A percentile compares a stretch with the other conserved stretches of the same genome.
These are phyloP conservation scores for Rhynchospora breviuscula DNA, from an alignment of 176 grass and related monocot species.

Conservation along the genomic window DNA sequence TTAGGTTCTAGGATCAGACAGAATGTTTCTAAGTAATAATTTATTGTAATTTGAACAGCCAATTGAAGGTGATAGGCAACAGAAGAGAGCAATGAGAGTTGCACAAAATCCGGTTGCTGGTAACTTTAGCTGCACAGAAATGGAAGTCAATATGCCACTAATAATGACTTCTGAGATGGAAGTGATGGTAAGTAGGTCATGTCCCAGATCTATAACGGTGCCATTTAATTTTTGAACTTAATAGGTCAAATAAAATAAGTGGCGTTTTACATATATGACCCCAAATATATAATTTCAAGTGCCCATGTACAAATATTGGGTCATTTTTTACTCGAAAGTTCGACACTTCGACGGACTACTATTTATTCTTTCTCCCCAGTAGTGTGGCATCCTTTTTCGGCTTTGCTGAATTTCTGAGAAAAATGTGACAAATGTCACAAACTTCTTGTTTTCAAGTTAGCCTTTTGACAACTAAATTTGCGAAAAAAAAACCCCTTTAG, in stretches of 20 bases:
- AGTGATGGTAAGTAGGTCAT: constrained; percentile 31
- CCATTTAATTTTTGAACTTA: constrained; percentile 4
- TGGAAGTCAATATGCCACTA: constrained; percentile 40
- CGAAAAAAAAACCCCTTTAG: neutral
- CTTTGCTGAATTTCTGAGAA: neutral
- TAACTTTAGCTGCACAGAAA: constrained; percentile 26
- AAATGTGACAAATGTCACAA: neutral
- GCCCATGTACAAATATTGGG: neutral
- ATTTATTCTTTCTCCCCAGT: neutral
- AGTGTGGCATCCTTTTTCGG: neutral
- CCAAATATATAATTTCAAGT: neutral
- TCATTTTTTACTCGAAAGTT: neutral
- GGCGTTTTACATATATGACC: neutral
- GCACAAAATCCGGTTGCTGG: constrained; percentile 24
- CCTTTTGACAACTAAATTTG: neutral
- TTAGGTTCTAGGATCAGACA: neutral
- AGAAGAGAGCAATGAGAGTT: constrained; percentile 27
- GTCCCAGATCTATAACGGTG: neutral
- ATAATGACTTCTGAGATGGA: constrained; percentile 44
- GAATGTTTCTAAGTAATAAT: neutral
- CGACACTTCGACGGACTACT: neutral
- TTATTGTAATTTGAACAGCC: constrained; percentile 35
- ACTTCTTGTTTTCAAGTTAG: neutral
- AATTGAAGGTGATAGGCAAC: constrained; percentile 49
- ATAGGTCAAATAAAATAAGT: constrained; percentile 1